A percentile compares a stretch with the other conserved stretches of the same genome.
phyloP scores from a whole-genome alignment of 768 basidiomycete species.

The Boletellus emodensis region DNA sequence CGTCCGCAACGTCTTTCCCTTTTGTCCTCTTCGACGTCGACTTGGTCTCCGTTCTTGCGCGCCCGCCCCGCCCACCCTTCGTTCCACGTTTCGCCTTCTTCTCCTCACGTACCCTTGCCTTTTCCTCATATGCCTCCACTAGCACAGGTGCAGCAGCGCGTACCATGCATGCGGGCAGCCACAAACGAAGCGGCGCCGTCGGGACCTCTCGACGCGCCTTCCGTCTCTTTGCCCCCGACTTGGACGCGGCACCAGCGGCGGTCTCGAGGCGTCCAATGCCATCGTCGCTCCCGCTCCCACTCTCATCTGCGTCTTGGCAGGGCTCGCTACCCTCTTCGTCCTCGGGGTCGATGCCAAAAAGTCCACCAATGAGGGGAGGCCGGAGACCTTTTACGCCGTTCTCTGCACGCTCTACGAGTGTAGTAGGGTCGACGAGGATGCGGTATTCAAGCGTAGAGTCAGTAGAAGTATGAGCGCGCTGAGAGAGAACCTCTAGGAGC shows the following conservation, averaged over 20 bases:
- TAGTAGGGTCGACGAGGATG: conserved; percentile 65
- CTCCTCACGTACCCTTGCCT: conserved; percentile 44
- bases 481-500: conserved; percentile 62
- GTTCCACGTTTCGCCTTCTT: conserved; percentile 33
- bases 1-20: background rate
- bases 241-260: conserved; percentile 19
- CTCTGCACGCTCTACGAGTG: conserved; percentile 61
- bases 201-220: conserved; percentile 36
- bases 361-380: conserved; percentile 36
- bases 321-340: conserved; percentile 38
- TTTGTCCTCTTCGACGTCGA: conserved; percentile 1
- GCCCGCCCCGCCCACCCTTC: conserved; percentile 14
- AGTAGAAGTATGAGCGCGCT: conserved; percentile 65
- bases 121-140: conserved; percentile 60
- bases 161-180: conserved; percentile 84
- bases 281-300: conserved; percentile 45
- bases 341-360: conserved; percentile 40
- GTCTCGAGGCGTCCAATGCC: conserved; percentile 23
- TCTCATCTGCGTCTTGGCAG: conserved; percentile 35
- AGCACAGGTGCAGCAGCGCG: conserved; percentile 60
- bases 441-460: conserved; percentile 76
- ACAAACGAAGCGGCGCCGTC: conserved; percentile 57
- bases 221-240: conserved; percentile 18
- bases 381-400: conserved; percentile 64
- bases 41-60: background rate